Evolutionary conservation across 2,329 filamentous ascomycete species (phyloP).

Genomic region (Metarhizium rileyi): DNA sequence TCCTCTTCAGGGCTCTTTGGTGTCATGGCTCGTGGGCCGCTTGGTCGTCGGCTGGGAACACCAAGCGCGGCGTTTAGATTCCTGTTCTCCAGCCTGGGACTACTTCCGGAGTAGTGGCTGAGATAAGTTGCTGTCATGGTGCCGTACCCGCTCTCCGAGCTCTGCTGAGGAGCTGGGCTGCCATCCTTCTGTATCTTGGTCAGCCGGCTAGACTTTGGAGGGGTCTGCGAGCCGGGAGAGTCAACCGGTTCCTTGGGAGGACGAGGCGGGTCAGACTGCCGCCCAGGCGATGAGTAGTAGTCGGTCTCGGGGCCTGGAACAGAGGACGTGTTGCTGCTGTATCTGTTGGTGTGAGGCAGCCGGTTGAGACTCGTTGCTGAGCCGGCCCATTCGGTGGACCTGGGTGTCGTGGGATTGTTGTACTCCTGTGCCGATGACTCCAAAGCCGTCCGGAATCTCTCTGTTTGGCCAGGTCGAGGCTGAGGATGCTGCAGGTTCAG

Average conservation of each 20-base stretch:
- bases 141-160: constrained; percentile 44
- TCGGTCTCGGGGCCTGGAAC: constrained; percentile 26
- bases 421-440: constrained; percentile 65
- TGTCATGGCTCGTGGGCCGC: constrained; percentile 52
- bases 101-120: constrained; percentile 45
- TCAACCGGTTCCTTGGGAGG: constrained; percentile 55
- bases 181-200: constrained; percentile 40
- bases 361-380: constrained; percentile 50
- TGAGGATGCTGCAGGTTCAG: constrained; percentile 73
- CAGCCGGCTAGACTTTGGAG: constrained; percentile 36
- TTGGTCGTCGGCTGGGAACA: constrained; percentile 43
- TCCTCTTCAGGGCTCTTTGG: constrained; percentile 42
- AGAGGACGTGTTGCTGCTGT: constrained; percentile 36
- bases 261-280: constrained; percentile 39
- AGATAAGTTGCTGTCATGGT: constrained; percentile 35
- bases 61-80: constrained; percentile 45
- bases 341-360: constrained; percentile 37
- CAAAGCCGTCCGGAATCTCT: constrained; percentile 63
- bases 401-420: constrained; percentile 48
- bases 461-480: constrained; percentile 62
- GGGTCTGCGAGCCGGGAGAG: constrained; percentile 28
- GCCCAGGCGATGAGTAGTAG: constrained; percentile 35
- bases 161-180: constrained; percentile 47
- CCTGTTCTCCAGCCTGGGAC: constrained; percentile 46
- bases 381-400: constrained; percentile 52